Base-by-base conservation (phyloP, 2,329 filamentous ascomycete genomes). In the Aphanocladium album region DNA sequence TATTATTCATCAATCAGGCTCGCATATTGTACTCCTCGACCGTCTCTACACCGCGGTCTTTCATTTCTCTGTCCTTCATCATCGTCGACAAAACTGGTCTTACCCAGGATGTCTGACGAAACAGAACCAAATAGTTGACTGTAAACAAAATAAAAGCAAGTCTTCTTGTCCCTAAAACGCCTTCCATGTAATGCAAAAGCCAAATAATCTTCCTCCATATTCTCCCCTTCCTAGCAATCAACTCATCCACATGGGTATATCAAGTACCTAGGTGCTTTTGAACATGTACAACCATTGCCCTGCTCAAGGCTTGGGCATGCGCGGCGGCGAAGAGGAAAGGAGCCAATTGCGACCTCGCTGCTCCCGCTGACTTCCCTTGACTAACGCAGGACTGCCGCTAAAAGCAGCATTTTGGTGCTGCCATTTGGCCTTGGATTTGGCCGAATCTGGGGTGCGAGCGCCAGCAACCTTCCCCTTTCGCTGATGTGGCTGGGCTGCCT, bases 111-210 rank as follows among this genome's bases (percentile, higher is more conserved):
- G 19, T 21, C 19, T 27, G 19, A 27, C n/a, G 30, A 51, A 2
- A 54, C 35, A 2, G 33, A 27, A 2, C 27, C 46, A 56, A 45
- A 5, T 17, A 45, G 17, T 30, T 9, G 27, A 51, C 16, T 2
- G 25, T 27, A 35, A 56, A 16, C 51, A 55, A 30, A 55, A 45
- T 39, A 9, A 52, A 37, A 30, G 17, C 27, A 47, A 33, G 23
- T 35, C 37, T 35, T 46, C 11, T 35, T 33, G 41, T 46, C 6
- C 43, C 30, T 46, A 47, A 56, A 47, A 56, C 53, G 53, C 53
- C 53, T 46, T 56, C 53, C 53, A 47, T 56, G 53, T 33, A 56
- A 47, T 56, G 41, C 53, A 56, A 56, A 37, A 45, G 25, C 53
- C 46, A 56, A 47, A n/a, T n/a, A 27, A 45, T 45, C 14, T 17